Evolutionary conservation across 2,329 filamentous ascomycete genomes (phyloP).

Genomic region (Tolypocladium tundrense): DNA sequence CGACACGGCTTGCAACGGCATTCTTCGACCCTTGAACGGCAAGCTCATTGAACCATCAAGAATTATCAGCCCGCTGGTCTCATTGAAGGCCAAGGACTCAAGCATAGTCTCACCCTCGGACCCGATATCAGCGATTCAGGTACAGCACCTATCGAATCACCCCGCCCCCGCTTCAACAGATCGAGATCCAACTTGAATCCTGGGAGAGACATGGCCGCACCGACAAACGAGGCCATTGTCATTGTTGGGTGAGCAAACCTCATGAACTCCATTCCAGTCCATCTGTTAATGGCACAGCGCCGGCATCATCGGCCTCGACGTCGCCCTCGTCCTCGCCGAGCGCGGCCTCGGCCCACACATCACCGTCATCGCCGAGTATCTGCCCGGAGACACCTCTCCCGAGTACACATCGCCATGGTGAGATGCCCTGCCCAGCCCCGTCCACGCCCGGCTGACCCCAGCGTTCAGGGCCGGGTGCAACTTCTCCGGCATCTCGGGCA

Average conservation of each 20-base stretch:
- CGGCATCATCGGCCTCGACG: slow-evolving; percentile 28
- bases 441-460: background rate
- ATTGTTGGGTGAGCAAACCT: slow-evolving; percentile 11
- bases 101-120: background rate
- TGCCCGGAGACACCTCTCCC: slow-evolving; percentile 27
- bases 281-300: slow-evolving; percentile 14
- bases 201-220: background rate
- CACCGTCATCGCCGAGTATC: slow-evolving; percentile 28
- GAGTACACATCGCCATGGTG: slow-evolving; percentile 32
- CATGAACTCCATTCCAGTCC: background rate
- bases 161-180: background rate
- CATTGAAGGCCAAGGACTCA: no score
- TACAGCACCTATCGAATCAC: background rate
- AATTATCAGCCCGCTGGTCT: no score
- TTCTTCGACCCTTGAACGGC: background rate
- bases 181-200: background rate
- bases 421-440: background rate
- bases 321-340: slow-evolving; percentile 23
- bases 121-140: background rate
- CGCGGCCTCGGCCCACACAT: slow-evolving; percentile 20
- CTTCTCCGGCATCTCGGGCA: slow-evolving; percentile 32
- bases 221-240: slow-evolving; percentile 8
- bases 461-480: slow-evolving; percentile 29
- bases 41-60: background rate
- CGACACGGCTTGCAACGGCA: background rate